A percentile compares a stretch with the other conserved stretches of the same genome.
phyloP scores from a whole-genome alignment of 2,329 filamentous ascomycete species.

The Sporothrix pallida region DNA sequence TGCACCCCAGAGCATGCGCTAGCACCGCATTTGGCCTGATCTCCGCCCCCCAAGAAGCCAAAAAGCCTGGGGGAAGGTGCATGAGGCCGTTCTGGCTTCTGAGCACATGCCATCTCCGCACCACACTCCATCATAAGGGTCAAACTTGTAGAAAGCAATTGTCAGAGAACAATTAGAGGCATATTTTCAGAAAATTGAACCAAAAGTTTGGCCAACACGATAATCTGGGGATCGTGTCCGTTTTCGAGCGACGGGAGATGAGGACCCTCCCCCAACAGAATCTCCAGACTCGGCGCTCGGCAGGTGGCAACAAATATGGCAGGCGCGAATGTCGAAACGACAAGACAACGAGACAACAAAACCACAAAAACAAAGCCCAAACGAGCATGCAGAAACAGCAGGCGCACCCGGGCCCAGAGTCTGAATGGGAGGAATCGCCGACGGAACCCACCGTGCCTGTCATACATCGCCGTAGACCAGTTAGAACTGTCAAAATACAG shows the following conservation, averaged over 20 bases:
- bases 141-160: too few species aligned
- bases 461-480: constrained; percentile 4
- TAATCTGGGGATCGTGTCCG: not conserved
- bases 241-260: constrained; percentile 1
- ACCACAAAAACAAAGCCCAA: too few species aligned
- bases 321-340: too few species aligned
- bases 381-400: not conserved
- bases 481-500: not conserved
- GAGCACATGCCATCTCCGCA: constrained; percentile 28
- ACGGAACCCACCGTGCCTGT: not conserved
- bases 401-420: not conserved
- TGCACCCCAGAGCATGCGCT: not conserved
- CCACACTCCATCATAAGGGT: not conserved
- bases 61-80: not conserved
- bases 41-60: constrained; percentile 8
- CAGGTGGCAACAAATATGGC: constrained; percentile 8
- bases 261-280: constrained; percentile 7
- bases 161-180: too few species aligned
- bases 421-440: constrained; percentile 20
- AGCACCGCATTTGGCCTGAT: constrained; percentile 23
- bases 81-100: not conserved
- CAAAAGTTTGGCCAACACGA: not conserved
- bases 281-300: not conserved
- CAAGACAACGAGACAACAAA: too few species aligned
- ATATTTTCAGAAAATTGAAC: not conserved